Conservation (phyloP, 305 asterid species). For the Salvia sclarea region DNA sequence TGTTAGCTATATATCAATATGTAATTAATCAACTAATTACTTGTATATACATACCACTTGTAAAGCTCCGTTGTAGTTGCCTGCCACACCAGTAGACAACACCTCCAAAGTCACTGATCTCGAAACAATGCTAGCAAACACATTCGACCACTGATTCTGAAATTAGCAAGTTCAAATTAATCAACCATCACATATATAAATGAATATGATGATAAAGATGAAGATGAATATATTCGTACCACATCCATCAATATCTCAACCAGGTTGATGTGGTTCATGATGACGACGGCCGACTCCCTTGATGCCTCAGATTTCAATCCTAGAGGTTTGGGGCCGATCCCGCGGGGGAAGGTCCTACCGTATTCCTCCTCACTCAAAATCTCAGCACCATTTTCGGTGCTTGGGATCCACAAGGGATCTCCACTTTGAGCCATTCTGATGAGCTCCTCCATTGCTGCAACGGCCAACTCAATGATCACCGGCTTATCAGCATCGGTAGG, state of each 20-base stretch:
- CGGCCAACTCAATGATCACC: constrained; percentile 72
- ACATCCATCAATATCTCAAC: constrained; percentile 80
- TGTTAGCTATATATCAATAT: not conserved
- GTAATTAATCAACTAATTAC: not conserved
- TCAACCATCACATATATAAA: not conserved
- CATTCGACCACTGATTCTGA: constrained; percentile 68
- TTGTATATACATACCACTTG: constrained; percentile 52
- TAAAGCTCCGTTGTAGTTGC: constrained; percentile 71
- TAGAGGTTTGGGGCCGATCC: constrained; percentile 77
- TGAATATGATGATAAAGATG: too few relatives aligned
- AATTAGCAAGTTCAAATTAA: not conserved
- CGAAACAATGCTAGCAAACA: constrained; percentile 71
- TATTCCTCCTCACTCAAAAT: constrained; percentile 69
- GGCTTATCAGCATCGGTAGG: constrained; percentile 79
- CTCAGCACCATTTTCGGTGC: constrained; percentile 45
- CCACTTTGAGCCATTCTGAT: constrained; percentile 76
- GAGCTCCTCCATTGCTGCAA: constrained; percentile 95
- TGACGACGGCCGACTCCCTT: constrained; percentile 74
- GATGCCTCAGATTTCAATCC: constrained; percentile 86
- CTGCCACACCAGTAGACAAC: constrained; percentile 72
- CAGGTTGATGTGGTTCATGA: constrained; percentile 74
- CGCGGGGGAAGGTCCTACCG: constrained; percentile 67
- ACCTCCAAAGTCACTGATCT: constrained; percentile 67
- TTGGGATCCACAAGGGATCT: constrained; percentile 78
- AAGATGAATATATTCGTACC: constrained; percentile 29